Evolutionary conservation across 495 filamentous ascomycete species (phyloP), one percentile per base, ranked within the genome.

Genomic region (Zalerion maritima): DNA sequence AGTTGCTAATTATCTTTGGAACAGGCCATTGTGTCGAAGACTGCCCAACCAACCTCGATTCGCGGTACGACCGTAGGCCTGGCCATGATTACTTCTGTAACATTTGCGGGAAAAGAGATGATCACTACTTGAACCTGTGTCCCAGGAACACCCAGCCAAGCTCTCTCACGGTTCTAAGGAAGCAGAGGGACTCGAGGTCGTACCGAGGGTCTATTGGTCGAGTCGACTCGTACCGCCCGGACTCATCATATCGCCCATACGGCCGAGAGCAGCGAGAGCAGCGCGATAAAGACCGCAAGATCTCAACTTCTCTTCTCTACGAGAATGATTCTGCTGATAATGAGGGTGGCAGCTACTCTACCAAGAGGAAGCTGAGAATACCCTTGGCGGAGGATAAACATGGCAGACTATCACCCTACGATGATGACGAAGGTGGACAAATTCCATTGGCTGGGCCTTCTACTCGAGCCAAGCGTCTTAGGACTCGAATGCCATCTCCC

Each of bases 1-100:
- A 24, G 18, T 24, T 25, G 13, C n/a, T n/a, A 24, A 37, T 54
- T 9, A 51, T 22, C 6, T 14, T 10, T n/a, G 9, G n/a, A n/a
- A 15, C 31, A 66, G 61, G 55, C 8, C 61, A 64, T 29, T 41
- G 38, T 32, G 36, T 57, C 14, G 31, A 48, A 19, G 20, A 37
- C 8, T 64, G 62, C 31, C 57, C 57, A 11, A 63, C 55, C 5
- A 60, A 52, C 26, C 2, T 55, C 6, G 52, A 61, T 25, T 52
- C 56, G 5, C 4, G 16, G 6, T 55, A 35, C 26, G 54, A 61
- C 22, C 26, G 16, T 21, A 26, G 22, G 18, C 57, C 54, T 0
- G 28, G 14, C 2, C 3, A 4, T 2, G 22, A 23, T n/a, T 66
- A 63, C 19, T 15, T 14, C 5, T 66, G 61, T 31, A 29, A 31